Percentiles rank a stretch among this genome's conserved stretches.
These are phyloP conservation scores for Brassica balearica DNA, from an alignment of 441 rosid species.

Conservation along the genomic window DNA sequence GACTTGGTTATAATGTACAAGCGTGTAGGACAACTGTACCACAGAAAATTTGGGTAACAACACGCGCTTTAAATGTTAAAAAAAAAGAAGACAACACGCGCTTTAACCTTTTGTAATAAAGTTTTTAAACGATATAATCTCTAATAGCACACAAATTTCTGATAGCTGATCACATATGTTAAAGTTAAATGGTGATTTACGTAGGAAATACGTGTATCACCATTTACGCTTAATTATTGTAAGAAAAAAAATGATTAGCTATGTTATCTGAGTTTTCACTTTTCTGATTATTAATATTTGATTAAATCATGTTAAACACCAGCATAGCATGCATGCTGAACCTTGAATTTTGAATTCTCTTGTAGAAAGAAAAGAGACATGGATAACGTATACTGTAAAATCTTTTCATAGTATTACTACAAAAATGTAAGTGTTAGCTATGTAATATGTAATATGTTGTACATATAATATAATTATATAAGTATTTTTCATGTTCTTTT, in stretches of 20 bases:
- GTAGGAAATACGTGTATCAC: background rate
- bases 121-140: background rate
- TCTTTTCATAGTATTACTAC: background rate
- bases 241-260: background rate
- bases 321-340: background rate
- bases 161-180: background rate
- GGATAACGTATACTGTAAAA: background rate
- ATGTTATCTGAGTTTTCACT: background rate
- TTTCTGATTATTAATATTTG: background rate
- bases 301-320: background rate
- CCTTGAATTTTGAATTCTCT: background rate
- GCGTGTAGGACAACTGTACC: background rate
- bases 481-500: slow-evolving; percentile 15
- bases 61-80: background rate
- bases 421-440: background rate
- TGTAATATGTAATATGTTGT: background rate
- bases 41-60: background rate
- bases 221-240: background rate
- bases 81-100: background rate
- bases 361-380: background rate
- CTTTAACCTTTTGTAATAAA: background rate
- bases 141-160: background rate
- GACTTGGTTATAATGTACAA: background rate
- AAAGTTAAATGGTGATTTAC: background rate
- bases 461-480: too few relatives aligned